Conservation (phyloP, 257 asterid genomes). For the Cruciata laevipes region DNA sequence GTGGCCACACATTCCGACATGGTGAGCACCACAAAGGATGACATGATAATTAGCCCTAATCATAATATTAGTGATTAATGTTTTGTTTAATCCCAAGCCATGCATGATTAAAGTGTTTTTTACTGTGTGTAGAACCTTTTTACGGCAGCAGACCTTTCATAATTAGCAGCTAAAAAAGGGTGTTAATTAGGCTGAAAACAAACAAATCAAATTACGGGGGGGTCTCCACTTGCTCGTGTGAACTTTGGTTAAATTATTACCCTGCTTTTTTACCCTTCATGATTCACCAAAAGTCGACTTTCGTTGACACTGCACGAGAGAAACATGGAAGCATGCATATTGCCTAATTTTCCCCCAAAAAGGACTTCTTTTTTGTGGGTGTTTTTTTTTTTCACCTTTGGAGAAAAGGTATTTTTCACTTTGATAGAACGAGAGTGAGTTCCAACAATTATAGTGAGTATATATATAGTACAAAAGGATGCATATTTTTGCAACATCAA, state of each 20-base stretch:
- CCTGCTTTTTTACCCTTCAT: slow-evolving; percentile 6
- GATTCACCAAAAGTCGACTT: background rate
- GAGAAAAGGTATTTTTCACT: background rate
- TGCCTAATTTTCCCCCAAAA: background rate
- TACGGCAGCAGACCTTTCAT: background rate
- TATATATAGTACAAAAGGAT: too few relatives aligned
- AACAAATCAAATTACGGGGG: background rate
- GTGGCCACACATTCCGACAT: slow-evolving; percentile 7
- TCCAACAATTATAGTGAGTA: too few relatives aligned
- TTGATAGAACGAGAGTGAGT: too few relatives aligned
- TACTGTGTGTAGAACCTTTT: slow-evolving; percentile 1
- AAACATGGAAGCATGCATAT: background rate
- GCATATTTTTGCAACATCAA: too few relatives aligned
- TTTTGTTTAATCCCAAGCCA: background rate
- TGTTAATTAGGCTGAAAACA: background rate
- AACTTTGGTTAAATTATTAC: slow-evolving; percentile 10
- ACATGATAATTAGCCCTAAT: slow-evolving; percentile 12
- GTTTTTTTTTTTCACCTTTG: background rate
- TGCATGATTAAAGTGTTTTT: background rate
- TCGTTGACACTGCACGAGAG: background rate
- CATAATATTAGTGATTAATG: background rate
- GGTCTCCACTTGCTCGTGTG: slow-evolving; percentile 21
- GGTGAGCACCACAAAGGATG: slow-evolving; percentile 7
- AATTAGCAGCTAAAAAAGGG: slow-evolving; percentile 2
- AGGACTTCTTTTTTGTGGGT: background rate